phyloP scores from a whole-genome alignment of 768 basidiomycete genomes.

The Calocybe cyanea region DNA sequence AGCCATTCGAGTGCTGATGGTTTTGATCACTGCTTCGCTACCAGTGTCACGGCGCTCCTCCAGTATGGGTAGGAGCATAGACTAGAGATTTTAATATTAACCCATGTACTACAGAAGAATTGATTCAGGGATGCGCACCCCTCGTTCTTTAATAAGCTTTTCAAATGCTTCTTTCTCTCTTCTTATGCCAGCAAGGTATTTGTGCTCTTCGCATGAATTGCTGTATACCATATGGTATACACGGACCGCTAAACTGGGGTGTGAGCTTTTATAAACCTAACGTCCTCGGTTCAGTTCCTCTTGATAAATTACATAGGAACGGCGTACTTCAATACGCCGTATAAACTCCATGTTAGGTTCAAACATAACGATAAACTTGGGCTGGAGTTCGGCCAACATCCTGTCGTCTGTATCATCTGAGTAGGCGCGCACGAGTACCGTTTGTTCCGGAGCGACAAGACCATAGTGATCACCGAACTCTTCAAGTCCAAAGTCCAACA shows the following conservation, averaged over 20 bases:
- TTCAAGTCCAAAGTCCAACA: slow-evolving; percentile 34
- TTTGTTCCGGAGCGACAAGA: slow-evolving; percentile 70
- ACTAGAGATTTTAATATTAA: slow-evolving; percentile 40
- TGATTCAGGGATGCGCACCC: slow-evolving; percentile 48
- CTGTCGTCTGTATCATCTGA: slow-evolving; percentile 92
- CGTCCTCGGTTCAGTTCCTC: neutral
- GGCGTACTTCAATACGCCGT: slow-evolving; percentile 79
- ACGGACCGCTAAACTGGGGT: slow-evolving; percentile 77
- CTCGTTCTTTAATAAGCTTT: slow-evolving; percentile 86
- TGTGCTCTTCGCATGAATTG: slow-evolving; percentile 92
- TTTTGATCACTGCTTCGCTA: slow-evolving; percentile 66
- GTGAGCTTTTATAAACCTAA: slow-evolving; percentile 83
- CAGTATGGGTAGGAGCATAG: slow-evolving; percentile 83
- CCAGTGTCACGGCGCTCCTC: slow-evolving; percentile 50
- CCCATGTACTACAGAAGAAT: neutral
- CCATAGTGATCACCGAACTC: slow-evolving; percentile 82
- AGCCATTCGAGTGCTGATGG: slow-evolving; percentile 80
- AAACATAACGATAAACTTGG: slow-evolving; percentile 92
- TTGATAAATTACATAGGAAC: neutral
- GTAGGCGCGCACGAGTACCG: slow-evolving; percentile 83
- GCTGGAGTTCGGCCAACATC: slow-evolving; percentile 80
- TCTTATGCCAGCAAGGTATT: slow-evolving; percentile 84
- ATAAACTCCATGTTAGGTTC: slow-evolving; percentile 94
- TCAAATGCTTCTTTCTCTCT: slow-evolving; percentile 95
- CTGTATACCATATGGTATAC: slow-evolving; percentile 97